Evolutionary conservation across 345 rosid genomes (phyloP).

Genomic region (Microthlaspi erraticum): DNA sequence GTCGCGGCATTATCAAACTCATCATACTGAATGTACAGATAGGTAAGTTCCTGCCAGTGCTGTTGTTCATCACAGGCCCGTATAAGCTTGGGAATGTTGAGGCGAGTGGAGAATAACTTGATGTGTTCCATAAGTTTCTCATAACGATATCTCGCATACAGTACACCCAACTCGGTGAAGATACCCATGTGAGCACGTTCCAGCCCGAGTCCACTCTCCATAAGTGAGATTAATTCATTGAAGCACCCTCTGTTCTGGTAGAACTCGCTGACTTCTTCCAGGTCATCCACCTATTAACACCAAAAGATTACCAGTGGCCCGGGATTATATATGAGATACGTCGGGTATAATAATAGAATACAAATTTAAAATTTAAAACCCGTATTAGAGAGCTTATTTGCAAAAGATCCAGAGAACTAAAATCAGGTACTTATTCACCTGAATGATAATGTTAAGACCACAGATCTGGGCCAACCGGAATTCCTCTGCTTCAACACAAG

Average conservation of each 20-base stretch:
- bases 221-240: constrained; percentile 93
- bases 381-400: not conserved
- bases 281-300: constrained; percentile 79
- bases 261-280: constrained; percentile 95
- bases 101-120: constrained; percentile 95
- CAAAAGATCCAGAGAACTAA: not conserved
- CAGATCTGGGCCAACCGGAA: constrained; percentile 96
- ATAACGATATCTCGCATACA: constrained; percentile 93
- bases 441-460: constrained; percentile 91
- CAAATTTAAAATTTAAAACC: not conserved
- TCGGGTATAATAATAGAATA: not conserved
- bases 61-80: constrained; percentile 99
- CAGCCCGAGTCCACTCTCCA: constrained; percentile 98
- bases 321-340: constrained; percentile 26
- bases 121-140: constrained; percentile 99
- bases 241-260: constrained; percentile 98
- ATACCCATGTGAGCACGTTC: constrained; percentile 99
- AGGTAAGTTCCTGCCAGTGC: constrained; percentile 96
- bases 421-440: constrained; percentile 53
- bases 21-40: constrained; percentile 85
- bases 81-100: constrained; percentile 94
- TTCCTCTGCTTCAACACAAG: constrained; percentile 98
- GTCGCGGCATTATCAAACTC: constrained; percentile 99
- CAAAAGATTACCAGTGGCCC: constrained; percentile 23
- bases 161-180: constrained; percentile 96